These are phyloP conservation scores for Cadophora sp. DNA, from an alignment of 2,329 filamentous ascomycete species.

Conservation along the genomic window DNA sequence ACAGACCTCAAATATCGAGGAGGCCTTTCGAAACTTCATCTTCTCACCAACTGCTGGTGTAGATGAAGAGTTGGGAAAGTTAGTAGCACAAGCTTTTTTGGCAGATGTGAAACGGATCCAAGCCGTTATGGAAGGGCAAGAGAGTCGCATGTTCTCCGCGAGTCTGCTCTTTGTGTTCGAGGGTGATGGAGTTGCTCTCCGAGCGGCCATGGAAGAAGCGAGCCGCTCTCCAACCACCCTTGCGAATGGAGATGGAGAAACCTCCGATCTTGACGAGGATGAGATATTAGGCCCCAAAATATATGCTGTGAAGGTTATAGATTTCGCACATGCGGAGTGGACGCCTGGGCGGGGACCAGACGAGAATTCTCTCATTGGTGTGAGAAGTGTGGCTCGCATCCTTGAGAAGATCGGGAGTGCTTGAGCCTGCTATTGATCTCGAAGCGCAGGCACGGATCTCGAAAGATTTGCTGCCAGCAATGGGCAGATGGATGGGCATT, in stretches of 20 bases:
- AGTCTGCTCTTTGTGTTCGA: constrained; percentile 68
- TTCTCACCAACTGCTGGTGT: constrained; percentile 65
- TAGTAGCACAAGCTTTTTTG: constrained; percentile 60
- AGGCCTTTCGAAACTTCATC: constrained; percentile 62
- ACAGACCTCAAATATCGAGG: constrained; percentile 59
- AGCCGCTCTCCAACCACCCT: constrained; percentile 40
- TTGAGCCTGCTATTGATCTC: constrained; percentile 17
- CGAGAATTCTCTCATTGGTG: constrained; percentile 79
- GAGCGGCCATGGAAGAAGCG: constrained; percentile 45
- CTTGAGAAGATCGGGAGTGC: constrained; percentile 60
- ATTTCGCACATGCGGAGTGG: constrained; percentile 92
- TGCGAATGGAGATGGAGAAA: constrained; percentile 40
- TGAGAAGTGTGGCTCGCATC: constrained; percentile 74
- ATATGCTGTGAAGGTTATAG: constrained; percentile 85
- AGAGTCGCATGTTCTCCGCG: constrained; percentile 67
- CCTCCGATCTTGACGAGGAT: constrained; percentile 53
- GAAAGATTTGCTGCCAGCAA: background rate
- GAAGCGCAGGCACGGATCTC: constrained; percentile 21
- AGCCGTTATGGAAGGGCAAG: constrained; percentile 58
- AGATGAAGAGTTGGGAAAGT: constrained; percentile 61
- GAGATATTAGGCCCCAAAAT: constrained; percentile 68
- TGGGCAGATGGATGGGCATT: constrained; percentile 1
- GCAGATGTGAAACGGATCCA: constrained; percentile 60
- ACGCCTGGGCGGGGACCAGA: constrained; percentile 83
- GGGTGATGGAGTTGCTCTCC: constrained; percentile 63